Evolutionary conservation across 805 yeast genomes (phyloP).

Genomic region (Saturnispora besseyi): DNA sequence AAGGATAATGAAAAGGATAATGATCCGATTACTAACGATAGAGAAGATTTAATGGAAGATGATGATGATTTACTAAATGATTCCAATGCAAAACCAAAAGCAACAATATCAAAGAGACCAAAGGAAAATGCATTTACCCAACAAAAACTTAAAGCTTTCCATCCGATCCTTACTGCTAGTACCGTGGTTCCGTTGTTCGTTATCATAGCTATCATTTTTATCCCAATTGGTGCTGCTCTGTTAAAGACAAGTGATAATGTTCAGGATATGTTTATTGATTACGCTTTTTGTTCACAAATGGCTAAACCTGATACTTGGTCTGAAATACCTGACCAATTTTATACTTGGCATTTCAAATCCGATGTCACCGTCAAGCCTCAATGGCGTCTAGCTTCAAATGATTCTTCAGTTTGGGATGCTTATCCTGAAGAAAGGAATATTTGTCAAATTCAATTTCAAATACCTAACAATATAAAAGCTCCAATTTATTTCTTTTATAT

Average conservation of each 20-base stretch:
- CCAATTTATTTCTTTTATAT: constrained; percentile 76
- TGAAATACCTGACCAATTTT: constrained; percentile 52
- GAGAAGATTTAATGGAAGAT: constrained; percentile 20
- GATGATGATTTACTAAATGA: constrained; percentile 33
- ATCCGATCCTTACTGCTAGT: constrained; percentile 85
- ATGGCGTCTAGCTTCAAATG: constrained; percentile 50
- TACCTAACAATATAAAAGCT: constrained; percentile 64
- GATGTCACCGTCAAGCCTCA: constrained; percentile 36
- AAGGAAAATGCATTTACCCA: constrained; percentile 51
- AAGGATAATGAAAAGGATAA: constrained; percentile 7
- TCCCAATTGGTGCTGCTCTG: constrained; percentile 87
- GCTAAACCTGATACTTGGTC: constrained; percentile 39
- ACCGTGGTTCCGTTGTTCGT: constrained; percentile 82
- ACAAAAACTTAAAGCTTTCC: constrained; percentile 44
- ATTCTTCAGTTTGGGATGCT: constrained; percentile 31
- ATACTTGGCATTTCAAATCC: constrained; percentile 49
- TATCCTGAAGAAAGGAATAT: constrained; percentile 39
- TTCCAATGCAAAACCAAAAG: constrained; percentile 22
- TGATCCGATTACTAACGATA: constrained; percentile 8
- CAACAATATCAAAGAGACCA: constrained; percentile 51
- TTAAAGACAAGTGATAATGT: constrained; percentile 66
- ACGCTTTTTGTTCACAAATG: constrained; percentile 52
- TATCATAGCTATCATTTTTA: constrained; percentile 66
- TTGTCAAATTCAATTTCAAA: constrained; percentile 65
- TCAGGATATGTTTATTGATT: constrained; percentile 69